Conservation (phyloP, 306 rosid genomes). For the Trifolium repens region DNA sequence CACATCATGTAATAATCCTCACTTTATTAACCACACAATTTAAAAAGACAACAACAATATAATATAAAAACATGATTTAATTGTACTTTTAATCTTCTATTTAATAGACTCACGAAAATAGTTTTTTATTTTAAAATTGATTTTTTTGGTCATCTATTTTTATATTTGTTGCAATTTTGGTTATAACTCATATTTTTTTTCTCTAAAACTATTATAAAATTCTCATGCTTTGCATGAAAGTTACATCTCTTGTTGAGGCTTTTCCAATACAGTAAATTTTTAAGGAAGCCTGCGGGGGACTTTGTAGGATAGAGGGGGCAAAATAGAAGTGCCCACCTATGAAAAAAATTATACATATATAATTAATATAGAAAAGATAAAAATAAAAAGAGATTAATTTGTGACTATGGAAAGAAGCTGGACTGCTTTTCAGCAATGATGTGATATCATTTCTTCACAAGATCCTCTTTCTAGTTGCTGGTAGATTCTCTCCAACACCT, state of each 20-base stretch:
- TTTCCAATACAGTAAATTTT: conserved; percentile 25
- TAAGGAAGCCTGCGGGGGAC: neutral
- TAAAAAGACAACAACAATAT: too few relatives aligned
- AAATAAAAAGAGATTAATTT: neutral
- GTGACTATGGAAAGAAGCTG: conserved; percentile 28
- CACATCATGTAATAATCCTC: too few relatives aligned
- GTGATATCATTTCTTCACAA: neutral
- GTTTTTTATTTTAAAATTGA: too few relatives aligned
- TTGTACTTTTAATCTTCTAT: too few relatives aligned
- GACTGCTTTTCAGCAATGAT: conserved; percentile 25
- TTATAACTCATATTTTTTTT: too few relatives aligned
- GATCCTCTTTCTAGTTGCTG: conserved; percentile 43
- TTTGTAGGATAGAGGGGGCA: conserved; percentile 30
- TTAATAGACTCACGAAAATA: too few relatives aligned
- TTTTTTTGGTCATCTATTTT: too few relatives aligned
- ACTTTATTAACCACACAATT: too few relatives aligned
- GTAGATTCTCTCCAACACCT: conserved; percentile 73
- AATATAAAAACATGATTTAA: too few relatives aligned
- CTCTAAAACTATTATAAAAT: neutral
- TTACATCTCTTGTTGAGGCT: conserved; percentile 14
- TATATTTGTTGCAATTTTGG: too few relatives aligned
- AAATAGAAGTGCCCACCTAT: conserved; percentile 32
- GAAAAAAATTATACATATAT: conserved; percentile 32
- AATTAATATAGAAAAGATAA: neutral
- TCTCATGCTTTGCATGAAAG: conserved; percentile 19